Base-by-base conservation (phyloP, 179 eudicot genomes). In the Spinacia oleracea region DNA sequence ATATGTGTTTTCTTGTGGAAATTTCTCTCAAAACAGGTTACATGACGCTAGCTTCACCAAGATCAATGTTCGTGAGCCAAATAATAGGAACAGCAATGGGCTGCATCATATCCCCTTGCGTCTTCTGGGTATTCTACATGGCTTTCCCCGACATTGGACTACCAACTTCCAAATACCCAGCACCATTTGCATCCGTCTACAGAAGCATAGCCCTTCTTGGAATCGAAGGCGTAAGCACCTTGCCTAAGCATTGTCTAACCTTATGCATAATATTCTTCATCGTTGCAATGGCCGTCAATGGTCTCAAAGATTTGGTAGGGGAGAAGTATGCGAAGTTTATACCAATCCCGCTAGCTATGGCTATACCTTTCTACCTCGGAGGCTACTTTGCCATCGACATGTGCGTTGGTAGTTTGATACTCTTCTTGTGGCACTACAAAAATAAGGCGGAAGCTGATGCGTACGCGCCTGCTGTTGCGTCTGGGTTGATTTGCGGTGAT, bases 321-420 rank as follows among this genome's bases (percentile, higher is more conserved):
- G 75, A 82, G 56, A 79, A 86, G 51, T 82, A 85, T 83, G 76
- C 85, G 0, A 76, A 78, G 79, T 92, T 51, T 70, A 90, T 93
- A 70, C 98, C 98, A 9, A 73, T 90, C 15, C 97, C 97, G 0
- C 92, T 93, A 97, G 97, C 97, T 3, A 92, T 93, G 98, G 97
- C 97, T 0, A 90, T 92, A 21, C 97, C 98, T 3, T 93, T 93
- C 81, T 92, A 88, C 59, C 64, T 89, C 0, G 98, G 98, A 23
- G 86, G 86, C 3, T 93, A 93, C 76, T 92, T 93, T 76, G 84
- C 97, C 2, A 92, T 92, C n/a, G 98, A 93, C 51, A 93, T 93
- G 95, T 93, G 98, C 45, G 80, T 93, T 11, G 98, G 97, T 56
- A 89, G 97, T 84, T 85, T 93, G 86, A 89, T 92, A 46, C 80